Evolutionary conservation across 1,139 yeast species (phyloP), one percentile per base, ranked within the genome.

Genomic region (Kodamaea sp.): DNA sequence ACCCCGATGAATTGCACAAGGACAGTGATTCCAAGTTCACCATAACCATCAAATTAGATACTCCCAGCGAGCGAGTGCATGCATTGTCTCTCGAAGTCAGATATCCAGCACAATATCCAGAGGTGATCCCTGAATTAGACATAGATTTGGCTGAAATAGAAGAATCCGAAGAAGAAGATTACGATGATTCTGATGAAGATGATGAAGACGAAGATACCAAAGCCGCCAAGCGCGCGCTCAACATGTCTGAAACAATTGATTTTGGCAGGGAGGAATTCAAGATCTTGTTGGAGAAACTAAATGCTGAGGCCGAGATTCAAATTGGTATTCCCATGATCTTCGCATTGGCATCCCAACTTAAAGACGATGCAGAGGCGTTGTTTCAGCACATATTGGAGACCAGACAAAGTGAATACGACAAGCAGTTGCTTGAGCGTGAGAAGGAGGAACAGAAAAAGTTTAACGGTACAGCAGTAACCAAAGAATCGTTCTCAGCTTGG

Each of bases 281-380:
- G 2, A 48, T 48, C 10, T 59, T 83, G 28, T 50, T 63, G 24
- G 55, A 53, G 4, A 62, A 66, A 43, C 50, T 82, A 29, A 61
- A 64, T 14, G 76, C 71, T 37, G 88, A 82, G 48, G 95, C 95
- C 1, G 81, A 80, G 38, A 75, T 80, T 36, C 89, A 85, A 53
- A 50, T 83, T 34, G 97, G 98, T 1, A 83, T 90, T 73, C 95
- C 96, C 11, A 82, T 90, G 48, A 73, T 90, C 5, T 92, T 89
- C 61, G 79, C 96, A 0, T 58, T 92, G 32, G 77, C 85, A 0
- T 80, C 94, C 2, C 67, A 78, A 11, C 67, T 89, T 35, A 90
- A 90, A 53, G 97, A 90, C 34, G 76, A 75, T 39, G 90, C 86
- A 4, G 97, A 92, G 51, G 61, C 60, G 18, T 53, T 77, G 43